A percentile compares a stretch with the other conserved stretches of the same genome.
Conservation (phyloP, 2,329 filamentous ascomycete species). For the Ambrosiella beaveri region DNA sequence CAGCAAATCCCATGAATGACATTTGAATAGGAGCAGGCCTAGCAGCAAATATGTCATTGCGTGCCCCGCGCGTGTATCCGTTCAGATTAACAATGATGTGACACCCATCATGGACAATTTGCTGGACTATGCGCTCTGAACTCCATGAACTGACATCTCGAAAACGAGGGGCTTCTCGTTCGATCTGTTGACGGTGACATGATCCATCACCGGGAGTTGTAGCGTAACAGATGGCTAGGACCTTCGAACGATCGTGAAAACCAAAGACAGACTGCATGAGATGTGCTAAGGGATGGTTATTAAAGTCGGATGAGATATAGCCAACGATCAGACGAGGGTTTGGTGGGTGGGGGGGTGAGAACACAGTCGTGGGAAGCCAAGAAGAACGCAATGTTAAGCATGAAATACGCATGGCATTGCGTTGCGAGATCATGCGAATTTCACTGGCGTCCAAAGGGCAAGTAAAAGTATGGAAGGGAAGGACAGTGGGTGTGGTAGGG, state of each 20-base stretch:
- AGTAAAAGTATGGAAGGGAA: slow-evolving; percentile 96
- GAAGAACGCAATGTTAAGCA: slow-evolving; percentile 71
- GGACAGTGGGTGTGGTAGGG: slow-evolving; percentile 77
- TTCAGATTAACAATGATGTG: slow-evolving; percentile 97
- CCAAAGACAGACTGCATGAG: slow-evolving; percentile 99
- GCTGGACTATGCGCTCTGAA: slow-evolving; percentile 64
- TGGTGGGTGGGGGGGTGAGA: slow-evolving; percentile 70
- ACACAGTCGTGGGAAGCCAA: slow-evolving; percentile 71
- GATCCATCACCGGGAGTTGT: slow-evolving; percentile 86
- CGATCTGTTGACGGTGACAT: slow-evolving; percentile 77
- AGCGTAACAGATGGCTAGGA: slow-evolving; percentile 85
- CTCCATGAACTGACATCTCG: slow-evolving; percentile 76
- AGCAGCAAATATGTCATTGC: slow-evolving; percentile 93
- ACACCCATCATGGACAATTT: slow-evolving; percentile 74
- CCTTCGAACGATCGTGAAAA: slow-evolving; percentile 55
- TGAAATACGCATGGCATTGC: slow-evolving; percentile 85
- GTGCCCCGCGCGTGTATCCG: slow-evolving; percentile 88
- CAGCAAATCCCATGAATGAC: slow-evolving; percentile 99
- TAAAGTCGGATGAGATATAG: slow-evolving; percentile 96
- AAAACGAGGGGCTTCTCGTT: slow-evolving; percentile 81
- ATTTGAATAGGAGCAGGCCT: slow-evolving; percentile 91
- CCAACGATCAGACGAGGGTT: slow-evolving; percentile 74
- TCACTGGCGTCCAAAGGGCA: slow-evolving; percentile 82
- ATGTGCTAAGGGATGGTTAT: slow-evolving; percentile 92
- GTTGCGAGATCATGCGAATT: slow-evolving; percentile 83